Evolutionary conservation across 768 basidiomycete genomes (phyloP), one percentile per base, ranked within the genome.

Genomic region (Phaffia tasmanica): DNA sequence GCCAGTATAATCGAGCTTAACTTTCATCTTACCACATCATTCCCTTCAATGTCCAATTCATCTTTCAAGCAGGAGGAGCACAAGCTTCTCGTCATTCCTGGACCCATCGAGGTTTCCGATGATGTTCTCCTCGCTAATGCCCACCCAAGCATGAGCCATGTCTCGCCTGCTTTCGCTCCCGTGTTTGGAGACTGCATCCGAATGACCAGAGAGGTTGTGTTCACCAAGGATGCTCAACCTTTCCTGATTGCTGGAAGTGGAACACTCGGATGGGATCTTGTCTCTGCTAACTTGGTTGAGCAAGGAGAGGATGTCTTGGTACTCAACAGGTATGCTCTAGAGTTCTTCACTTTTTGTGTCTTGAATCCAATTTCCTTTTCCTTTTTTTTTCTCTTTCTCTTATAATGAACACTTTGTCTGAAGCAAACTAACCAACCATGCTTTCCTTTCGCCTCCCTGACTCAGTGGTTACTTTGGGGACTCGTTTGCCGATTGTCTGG

Each of bases 251-350:
- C 92, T 30, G 95, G 95, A 1, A 88, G 86, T 63, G 95, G 95
- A 19, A 98, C 95, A 1, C 81, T 99, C 46, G 95, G 95, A 32
- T 98, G 93, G 92, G 93, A 97, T 76, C 87, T 89, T 83, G 89
- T 92, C 50, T 85, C 89, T 0, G 83, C 89, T 9, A 98, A 98
- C 77, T 81, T 99, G 63, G 81, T 97, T n/a, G 79, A 80, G 72
- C 29, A 67, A 47, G 76, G 74, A 5, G 76, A 77, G 25, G 73
- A 77, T 35, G 74, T 70, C 1, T 47, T 60, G 32, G 60, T 57
- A 47, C 46, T 65, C 11, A 57, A 68, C 49, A 23, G n/a, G 60
- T 65, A 21, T 49, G 60, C 63, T 2, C n/a, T 53, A 16, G 23
- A 21, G 23, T 27, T 25, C 42, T n/a, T 42, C 35, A n/a, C n/a